Base-by-base conservation (phyloP, 2,329 filamentous ascomycete genomes). In the Ophidiomyces ophidiicola region DNA sequence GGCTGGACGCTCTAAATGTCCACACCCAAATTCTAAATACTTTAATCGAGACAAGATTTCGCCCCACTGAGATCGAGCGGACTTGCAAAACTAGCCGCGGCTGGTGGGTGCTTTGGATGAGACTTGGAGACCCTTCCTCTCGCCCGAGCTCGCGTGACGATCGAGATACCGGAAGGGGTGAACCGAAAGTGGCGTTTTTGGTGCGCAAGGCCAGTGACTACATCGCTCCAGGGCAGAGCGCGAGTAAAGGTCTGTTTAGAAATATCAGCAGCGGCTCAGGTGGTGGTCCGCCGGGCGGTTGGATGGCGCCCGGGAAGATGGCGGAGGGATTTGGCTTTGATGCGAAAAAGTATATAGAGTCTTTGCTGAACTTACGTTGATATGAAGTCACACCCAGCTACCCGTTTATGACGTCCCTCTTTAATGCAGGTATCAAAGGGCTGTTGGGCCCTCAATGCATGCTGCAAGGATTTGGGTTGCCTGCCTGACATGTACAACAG, bases 21-120 rank as follows among this genome's bases (percentile, higher is more conserved):
- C 74, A 80, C 52, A 67, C 67, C 6, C 71, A 74, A 40, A 68
- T 79, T 28, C 56, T 80, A 18, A 68, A 68, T 41, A 76, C 71
- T 0, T 63, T 75, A 36, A 53, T 57, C n/a, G 64, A 66, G 42
- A 75, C 73, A 1, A 62, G 68, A 2, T 56, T 56, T 15, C 57
- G 57, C 1, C 46, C 54, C 1, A 53, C 59, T 6, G 73, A 78
- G 44, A 60, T 72, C 5, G 76, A 80, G 49, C 64, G 72, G 21
- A 78, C 71, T 1, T 71, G 70, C 54, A 79, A 78, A 55, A 78
- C 75, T 0, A 68, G 59, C 30, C 67, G 75, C n/a, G 72, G 72
- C 5, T 80, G 75, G 75, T 80, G 76, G 76, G 66, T 80, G 2
- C 69, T 78, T 15, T 80, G 76, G 75, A 69, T 78, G 55, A 66